These are phyloP conservation scores for Phytophthora agathidicida DNA, from an alignment of 352 stramenopile genomes.

Conservation along the genomic window DNA sequence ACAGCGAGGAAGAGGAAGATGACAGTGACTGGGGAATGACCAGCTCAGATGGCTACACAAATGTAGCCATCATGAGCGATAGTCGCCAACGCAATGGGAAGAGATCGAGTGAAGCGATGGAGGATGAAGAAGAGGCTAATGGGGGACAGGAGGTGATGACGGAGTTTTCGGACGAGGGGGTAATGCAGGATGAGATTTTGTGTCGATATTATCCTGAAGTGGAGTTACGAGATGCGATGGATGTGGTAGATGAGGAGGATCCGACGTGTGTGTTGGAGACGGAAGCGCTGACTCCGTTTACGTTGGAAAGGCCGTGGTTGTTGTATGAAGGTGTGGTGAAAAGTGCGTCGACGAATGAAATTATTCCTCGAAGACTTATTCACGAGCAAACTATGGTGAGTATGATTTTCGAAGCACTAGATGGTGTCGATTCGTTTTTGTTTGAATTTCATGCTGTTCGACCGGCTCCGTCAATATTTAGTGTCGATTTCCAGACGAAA, in stretches of 20 bases:
- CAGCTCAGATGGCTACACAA: constrained; percentile 26
- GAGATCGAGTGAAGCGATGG: constrained; percentile 18
- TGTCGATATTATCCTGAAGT: constrained; percentile 48
- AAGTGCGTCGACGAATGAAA: neutral
- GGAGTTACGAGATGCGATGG: neutral
- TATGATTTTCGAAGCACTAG: constrained; percentile 63
- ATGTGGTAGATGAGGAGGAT: constrained; percentile 17
- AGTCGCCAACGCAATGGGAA: constrained; percentile 20
- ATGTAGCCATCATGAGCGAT: too few relatives aligned
- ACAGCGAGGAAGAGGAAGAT: constrained; percentile 51
- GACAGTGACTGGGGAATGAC: constrained; percentile 35
- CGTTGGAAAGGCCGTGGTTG: constrained; percentile 42
- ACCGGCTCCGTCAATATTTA: constrained; percentile 33
- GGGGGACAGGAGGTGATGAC: neutral
- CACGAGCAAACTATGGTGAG: constrained; percentile 56
- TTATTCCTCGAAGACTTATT: constrained; percentile 35
- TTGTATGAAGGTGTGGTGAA: constrained; percentile 37
- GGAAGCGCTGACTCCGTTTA: constrained; percentile 25
- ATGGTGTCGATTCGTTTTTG: constrained; percentile 53
- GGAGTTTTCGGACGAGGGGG: constrained; percentile 22
- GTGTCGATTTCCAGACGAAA: constrained; percentile 37
- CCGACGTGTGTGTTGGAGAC: constrained; percentile 18
- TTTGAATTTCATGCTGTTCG: constrained; percentile 43
- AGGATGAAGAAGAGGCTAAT: constrained; percentile 10
- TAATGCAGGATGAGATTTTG: constrained; percentile 41